A percentile compares a stretch with the other conserved stretches of the same genome.
phyloP scores from a whole-genome alignment of 495 filamentous ascomycete species.

The Clohesyomyces aquaticus region DNA sequence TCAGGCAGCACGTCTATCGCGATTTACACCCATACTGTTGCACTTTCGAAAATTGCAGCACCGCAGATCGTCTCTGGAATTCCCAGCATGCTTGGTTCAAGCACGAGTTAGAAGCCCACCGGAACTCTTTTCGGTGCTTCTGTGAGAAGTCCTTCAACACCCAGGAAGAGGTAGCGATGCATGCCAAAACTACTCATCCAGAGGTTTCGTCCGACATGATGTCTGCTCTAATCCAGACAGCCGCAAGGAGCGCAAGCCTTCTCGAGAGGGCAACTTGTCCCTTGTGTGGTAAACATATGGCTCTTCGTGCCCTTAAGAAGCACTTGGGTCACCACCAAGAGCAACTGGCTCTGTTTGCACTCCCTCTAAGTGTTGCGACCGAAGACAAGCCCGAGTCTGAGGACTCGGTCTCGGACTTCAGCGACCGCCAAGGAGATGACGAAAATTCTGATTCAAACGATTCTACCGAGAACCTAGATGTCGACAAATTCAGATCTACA shows the following conservation, averaged over 20 bases:
- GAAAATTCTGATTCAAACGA: too few species aligned
- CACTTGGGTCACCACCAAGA: constrained; percentile 40
- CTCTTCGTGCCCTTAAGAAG: constrained; percentile 16
- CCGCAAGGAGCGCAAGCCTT: constrained; percentile 5
- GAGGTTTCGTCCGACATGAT: constrained; percentile 11
- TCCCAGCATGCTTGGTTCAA: constrained; percentile 32
- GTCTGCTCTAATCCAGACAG: constrained; percentile 8
- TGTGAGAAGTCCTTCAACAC: constrained; percentile 15
- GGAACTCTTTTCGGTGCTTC: constrained; percentile 25
- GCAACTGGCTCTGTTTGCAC: constrained; percentile 40
- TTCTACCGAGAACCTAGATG: too few species aligned
- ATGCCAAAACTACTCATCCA: too few species aligned
- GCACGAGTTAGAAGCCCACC: constrained; percentile 34
- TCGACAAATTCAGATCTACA: too few species aligned
- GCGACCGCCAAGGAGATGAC: too few species aligned
- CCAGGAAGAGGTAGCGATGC: constrained; percentile 8
- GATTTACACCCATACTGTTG: constrained; percentile 38
- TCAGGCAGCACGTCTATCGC: constrained; percentile 35
- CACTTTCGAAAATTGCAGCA: constrained; percentile 25
- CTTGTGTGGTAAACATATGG: constrained; percentile 6
- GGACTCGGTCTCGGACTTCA: too few species aligned
- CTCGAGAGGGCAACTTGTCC: constrained; percentile 2
- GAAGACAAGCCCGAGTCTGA: constrained; percentile 24
- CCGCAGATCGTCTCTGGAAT: constrained; percentile 37
- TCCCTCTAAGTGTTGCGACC: constrained; percentile 35